These are phyloP conservation scores for Candida morakotiae DNA, from an alignment of 805 yeast species.

Conservation along the genomic window DNA sequence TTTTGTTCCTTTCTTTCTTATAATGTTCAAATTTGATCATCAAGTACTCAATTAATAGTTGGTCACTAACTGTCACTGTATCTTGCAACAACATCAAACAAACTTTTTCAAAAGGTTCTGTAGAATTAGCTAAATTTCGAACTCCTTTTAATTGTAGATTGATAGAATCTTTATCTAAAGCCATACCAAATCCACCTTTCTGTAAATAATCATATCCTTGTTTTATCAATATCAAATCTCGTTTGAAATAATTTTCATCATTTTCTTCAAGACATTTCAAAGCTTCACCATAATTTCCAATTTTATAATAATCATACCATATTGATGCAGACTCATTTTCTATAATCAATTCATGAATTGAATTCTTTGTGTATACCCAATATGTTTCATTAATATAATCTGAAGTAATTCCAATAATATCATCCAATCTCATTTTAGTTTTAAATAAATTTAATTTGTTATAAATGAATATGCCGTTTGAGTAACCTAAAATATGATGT, in stretches of 20 bases:
- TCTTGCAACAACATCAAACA: slow-evolving; percentile 45
- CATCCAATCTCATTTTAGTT: slow-evolving; percentile 7
- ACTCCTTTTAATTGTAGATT: slow-evolving; percentile 39
- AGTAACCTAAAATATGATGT: slow-evolving; percentile 26
- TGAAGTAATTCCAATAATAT: slow-evolving; percentile 24
- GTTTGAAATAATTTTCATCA: slow-evolving; percentile 14
- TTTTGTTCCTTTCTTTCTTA: slow-evolving; percentile 23
- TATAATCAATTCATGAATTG: slow-evolving; percentile 69
- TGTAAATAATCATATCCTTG: slow-evolving; percentile 36
- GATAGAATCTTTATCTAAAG: slow-evolving; percentile 10
- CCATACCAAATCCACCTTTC: slow-evolving; percentile 30
- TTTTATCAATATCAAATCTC: slow-evolving; percentile 29
- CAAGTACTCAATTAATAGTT: slow-evolving; percentile 31
- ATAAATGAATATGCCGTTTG: slow-evolving; percentile 18
- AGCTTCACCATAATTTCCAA: slow-evolving; percentile 63
- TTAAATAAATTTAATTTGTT: slow-evolving; percentile 23
- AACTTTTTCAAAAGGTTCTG: slow-evolving; percentile 65
- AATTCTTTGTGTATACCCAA: slow-evolving; percentile 66
- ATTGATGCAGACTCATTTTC: slow-evolving; percentile 68
- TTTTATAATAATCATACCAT: slow-evolving; percentile 51
- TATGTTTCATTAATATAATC: slow-evolving; percentile 45
- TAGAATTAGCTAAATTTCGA: slow-evolving; percentile 51
- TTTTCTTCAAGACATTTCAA: slow-evolving; percentile 28
- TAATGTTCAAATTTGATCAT: slow-evolving; percentile 23
- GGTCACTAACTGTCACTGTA: slow-evolving; percentile 15